Conservation (phyloP, 2,329 filamentous ascomycete species). For the Sclerotinia spermophila region DNA sequence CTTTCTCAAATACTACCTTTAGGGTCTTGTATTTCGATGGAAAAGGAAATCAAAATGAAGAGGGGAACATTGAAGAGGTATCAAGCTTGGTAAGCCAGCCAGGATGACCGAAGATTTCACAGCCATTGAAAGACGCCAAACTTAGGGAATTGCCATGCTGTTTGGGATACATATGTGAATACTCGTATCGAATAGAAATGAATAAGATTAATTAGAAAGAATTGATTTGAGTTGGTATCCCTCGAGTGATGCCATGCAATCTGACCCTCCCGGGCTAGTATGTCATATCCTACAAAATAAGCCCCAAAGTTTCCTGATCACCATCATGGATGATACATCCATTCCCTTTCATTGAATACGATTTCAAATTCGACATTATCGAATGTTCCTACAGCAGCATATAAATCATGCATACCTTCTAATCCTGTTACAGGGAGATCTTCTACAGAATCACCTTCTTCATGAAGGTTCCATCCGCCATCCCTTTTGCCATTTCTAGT, state of each 20-base stretch:
- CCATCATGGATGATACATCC: conserved; percentile 47
- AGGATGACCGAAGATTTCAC: not conserved
- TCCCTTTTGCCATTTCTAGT: conserved; percentile 60
- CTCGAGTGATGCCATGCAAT: not conserved
- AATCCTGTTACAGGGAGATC: conserved; percentile 63
- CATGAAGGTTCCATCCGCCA: conserved; percentile 68
- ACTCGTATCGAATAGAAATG: not conserved
- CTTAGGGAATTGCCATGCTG: not conserved
- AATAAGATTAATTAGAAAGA: not conserved
- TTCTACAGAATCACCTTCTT: conserved; percentile 63
- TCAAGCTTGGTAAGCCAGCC: not conserved
- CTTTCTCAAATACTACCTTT: not conserved
- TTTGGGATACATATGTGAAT: not conserved
- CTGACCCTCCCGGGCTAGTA: not conserved
- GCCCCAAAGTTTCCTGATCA: not conserved
- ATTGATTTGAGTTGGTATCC: too few species aligned
- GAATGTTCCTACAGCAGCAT: conserved; percentile 67
- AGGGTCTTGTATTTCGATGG: not conserved
- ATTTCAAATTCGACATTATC: conserved; percentile 66
- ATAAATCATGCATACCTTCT: conserved; percentile 68
- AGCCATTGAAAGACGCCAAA: not conserved
- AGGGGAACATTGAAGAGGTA: not conserved
- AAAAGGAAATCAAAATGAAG: not conserved
- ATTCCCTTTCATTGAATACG: conserved; percentile 55
- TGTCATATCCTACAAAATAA: not conserved